Conservation (phyloP, 306 rosid species). For the Prunus mira region DNA sequence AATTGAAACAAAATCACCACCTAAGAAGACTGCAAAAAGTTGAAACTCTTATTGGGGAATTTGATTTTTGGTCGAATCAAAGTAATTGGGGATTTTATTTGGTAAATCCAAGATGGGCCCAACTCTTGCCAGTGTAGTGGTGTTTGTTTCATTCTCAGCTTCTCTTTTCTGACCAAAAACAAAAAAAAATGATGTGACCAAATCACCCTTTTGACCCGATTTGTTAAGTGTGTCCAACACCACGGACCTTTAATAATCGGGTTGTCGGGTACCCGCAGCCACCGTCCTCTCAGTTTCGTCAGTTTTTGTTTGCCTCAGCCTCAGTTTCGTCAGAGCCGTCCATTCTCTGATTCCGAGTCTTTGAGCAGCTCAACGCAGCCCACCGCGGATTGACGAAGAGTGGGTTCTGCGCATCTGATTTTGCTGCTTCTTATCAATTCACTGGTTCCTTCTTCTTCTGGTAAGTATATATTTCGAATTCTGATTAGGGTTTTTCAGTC, state of each 20-base stretch:
- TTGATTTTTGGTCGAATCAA: too few species aligned
- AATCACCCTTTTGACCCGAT: not conserved
- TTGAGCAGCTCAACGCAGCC: not conserved
- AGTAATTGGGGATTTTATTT: too few species aligned
- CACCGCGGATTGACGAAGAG: constrained; percentile 12
- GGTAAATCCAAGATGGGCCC: too few species aligned
- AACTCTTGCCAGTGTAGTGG: too few species aligned
- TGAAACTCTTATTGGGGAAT: too few species aligned
- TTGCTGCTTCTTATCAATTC: constrained; percentile 49
- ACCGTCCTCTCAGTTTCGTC: not conserved
- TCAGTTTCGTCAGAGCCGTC: not conserved
- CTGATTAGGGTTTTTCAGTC: constrained; percentile 13
- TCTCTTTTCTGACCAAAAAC: too few species aligned
- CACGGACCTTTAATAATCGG: not conserved
- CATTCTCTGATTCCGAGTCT: not conserved
- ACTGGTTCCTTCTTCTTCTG: constrained; percentile 46
- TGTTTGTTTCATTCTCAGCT: too few species aligned
- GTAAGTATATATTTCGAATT: constrained; percentile 17
- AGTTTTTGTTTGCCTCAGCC: not conserved
- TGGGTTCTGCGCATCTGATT: constrained; percentile 43
- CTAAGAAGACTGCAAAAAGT: not conserved
- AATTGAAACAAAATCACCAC: constrained; percentile 12
- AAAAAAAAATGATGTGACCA: not conserved
- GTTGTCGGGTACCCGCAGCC: not conserved
- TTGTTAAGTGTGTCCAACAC: not conserved